These are phyloP conservation scores for Ampelomyces quisqualis DNA, from an alignment of 2,329 filamentous ascomycete species.

Conservation along the genomic window DNA sequence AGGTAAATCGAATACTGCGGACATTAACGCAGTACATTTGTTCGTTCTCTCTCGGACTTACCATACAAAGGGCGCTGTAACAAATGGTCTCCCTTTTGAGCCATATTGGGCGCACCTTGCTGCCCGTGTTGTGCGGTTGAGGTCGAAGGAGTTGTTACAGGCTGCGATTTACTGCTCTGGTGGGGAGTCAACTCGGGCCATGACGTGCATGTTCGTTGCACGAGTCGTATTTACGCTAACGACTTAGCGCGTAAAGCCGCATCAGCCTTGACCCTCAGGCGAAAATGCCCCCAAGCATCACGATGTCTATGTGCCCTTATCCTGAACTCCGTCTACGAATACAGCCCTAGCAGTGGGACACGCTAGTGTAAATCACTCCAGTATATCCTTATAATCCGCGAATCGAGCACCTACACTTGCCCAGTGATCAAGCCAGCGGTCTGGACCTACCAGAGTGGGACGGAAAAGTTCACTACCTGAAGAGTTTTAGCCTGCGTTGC, in stretches of 20 bases:
- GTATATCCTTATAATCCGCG: too few species aligned
- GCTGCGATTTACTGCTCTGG: constrained; percentile 3
- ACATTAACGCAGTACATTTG: constrained; percentile 11
- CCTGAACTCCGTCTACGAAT: too few species aligned
- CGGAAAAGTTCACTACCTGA: too few species aligned
- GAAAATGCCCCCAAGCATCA: neutral
- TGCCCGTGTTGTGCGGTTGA: neutral
- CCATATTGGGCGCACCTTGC: constrained; percentile 18
- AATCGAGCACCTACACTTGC: too few species aligned
- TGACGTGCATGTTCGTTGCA: constrained; percentile 4
- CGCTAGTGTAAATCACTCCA: too few species aligned
- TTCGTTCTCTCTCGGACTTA: constrained; percentile 11
- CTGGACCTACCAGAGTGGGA: too few species aligned
- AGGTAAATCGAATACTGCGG: constrained; percentile 77
- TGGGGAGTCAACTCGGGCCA: constrained; percentile 5
- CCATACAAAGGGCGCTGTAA: constrained; percentile 45
- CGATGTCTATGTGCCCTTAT: too few species aligned
- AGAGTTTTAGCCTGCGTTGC: too few species aligned
- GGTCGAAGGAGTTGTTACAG: constrained; percentile 1
- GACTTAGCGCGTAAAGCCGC: neutral
- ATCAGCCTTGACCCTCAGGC: neutral
- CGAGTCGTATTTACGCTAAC: constrained; percentile 5
- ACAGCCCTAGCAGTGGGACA: too few species aligned
- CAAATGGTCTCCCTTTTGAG: constrained; percentile 34
- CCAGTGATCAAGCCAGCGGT: too few species aligned